Evolutionary conservation across 2,329 filamentous ascomycete species (phyloP).

Genomic region (Penicillium thymicola): DNA sequence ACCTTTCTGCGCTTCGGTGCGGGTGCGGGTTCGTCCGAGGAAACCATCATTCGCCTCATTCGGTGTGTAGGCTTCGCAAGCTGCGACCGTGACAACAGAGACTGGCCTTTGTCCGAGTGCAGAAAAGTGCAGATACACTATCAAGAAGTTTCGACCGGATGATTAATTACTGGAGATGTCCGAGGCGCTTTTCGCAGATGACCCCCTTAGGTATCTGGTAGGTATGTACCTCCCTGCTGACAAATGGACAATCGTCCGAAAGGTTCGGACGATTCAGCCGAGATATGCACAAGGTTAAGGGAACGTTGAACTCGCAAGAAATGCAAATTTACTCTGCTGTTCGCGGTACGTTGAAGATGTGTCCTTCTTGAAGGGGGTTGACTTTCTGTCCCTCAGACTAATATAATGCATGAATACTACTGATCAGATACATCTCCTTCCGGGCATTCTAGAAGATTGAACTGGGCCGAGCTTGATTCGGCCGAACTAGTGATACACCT

Average conservation of each 20-base stretch:
- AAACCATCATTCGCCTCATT: too few species aligned
- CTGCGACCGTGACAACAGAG: neutral
- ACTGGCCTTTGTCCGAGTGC: neutral
- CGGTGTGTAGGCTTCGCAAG: neutral
- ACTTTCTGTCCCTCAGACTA: too few species aligned
- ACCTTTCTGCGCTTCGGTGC: slow-evolving; percentile 25
- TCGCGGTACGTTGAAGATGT: neutral
- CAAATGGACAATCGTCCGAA: neutral
- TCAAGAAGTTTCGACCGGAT: neutral
- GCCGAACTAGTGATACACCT: neutral
- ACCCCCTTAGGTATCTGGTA: too few species aligned
- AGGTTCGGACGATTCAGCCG: neutral
- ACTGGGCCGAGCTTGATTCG: neutral
- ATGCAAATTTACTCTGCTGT: neutral
- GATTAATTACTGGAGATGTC: neutral
- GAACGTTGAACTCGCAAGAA: neutral
- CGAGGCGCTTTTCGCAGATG: neutral
- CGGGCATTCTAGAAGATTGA: neutral
- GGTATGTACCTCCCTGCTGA: neutral
- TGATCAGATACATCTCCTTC: neutral
- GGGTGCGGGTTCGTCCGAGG: neutral
- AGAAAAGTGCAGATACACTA: neutral
- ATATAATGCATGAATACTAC: neutral
- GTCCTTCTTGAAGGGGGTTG: neutral
- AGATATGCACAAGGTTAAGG: neutral